Conservation (phyloP, 371 early-diverging fungal species). For the Mortierella sp. region DNA sequence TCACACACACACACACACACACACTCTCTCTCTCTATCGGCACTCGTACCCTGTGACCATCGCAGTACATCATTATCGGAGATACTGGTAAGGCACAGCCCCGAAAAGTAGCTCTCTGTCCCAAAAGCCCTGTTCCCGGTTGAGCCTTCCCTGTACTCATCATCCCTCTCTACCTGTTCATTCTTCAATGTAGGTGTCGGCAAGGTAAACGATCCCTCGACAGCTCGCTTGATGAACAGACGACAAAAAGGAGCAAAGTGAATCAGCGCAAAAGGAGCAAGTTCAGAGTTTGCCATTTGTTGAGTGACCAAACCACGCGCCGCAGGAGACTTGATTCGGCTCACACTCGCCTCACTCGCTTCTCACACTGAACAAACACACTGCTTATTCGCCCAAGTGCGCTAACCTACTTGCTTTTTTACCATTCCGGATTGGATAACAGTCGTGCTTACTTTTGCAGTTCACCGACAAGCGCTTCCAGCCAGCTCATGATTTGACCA, state of each 20-base stretch:
- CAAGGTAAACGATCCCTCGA: slow-evolving; percentile 64
- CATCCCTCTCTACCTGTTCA: not conserved
- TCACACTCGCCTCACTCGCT: not conserved
- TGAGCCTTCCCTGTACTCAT: not conserved
- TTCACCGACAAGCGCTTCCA: slow-evolving; percentile 89
- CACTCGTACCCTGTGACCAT: not conserved
- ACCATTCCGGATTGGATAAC: slow-evolving; percentile 16
- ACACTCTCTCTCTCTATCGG: not conserved
- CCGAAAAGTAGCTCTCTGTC: not conserved
- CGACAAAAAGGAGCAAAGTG: not conserved
- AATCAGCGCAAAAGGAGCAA: not conserved
- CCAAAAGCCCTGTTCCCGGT: not conserved
- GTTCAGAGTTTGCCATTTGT: not conserved
- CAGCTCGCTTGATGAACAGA: not conserved
- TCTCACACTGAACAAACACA: not conserved
- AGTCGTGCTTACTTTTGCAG: slow-evolving; percentile 87
- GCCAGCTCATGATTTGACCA: slow-evolving; percentile 89
- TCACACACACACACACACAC: too few species aligned
- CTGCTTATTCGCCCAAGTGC: slow-evolving; percentile 5
- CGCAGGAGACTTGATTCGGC: slow-evolving; percentile 6
- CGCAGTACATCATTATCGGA: slow-evolving; percentile 84
- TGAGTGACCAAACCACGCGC: slow-evolving; percentile 3
- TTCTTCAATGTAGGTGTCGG: slow-evolving; percentile 70
- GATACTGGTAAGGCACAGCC: slow-evolving; percentile 74
- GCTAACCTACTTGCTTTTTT: not conserved